Evolutionary conservation across 768 basidiomycete species (phyloP).

Genomic region (Mycena galericulata): DNA sequence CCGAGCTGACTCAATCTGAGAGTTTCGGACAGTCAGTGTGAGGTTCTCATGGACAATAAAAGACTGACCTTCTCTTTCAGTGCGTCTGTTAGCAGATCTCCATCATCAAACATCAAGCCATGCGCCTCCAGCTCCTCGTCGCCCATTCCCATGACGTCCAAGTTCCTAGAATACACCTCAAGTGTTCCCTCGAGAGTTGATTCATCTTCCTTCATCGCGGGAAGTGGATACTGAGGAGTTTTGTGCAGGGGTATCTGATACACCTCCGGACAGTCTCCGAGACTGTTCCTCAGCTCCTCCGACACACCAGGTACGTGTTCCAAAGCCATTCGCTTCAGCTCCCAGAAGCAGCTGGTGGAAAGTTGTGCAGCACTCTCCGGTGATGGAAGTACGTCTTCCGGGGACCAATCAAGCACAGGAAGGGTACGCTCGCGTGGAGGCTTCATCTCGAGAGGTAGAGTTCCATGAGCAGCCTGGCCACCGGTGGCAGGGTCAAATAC

Average conservation of each 20-base stretch:
- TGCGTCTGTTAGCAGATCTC: constrained; percentile 23
- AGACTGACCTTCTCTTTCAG: constrained; percentile 21
- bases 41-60: neutral
- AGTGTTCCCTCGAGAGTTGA: constrained; percentile 30
- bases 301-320: constrained; percentile 20
- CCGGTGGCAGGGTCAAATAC: constrained; percentile 25
- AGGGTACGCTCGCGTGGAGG: constrained; percentile 13
- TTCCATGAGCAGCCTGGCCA: constrained; percentile 25
- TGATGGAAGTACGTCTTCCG: constrained; percentile 7
- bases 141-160: constrained; percentile 1
- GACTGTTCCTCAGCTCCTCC: constrained; percentile 10
- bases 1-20: constrained; percentile 31
- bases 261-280: constrained; percentile 10
- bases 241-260: constrained; percentile 31
- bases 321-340: constrained; percentile 17
- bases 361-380: constrained; percentile 2
- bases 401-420: constrained; percentile 9
- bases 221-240: constrained; percentile 25
- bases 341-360: neutral
- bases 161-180: neutral
- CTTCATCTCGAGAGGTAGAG: constrained; percentile 11
- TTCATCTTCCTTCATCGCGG: constrained; percentile 34
- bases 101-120: constrained; percentile 28
- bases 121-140: constrained; percentile 17
- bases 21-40: neutral